Base-by-base conservation (phyloP, 805 yeast species). In the Teunomyces kruisii region DNA sequence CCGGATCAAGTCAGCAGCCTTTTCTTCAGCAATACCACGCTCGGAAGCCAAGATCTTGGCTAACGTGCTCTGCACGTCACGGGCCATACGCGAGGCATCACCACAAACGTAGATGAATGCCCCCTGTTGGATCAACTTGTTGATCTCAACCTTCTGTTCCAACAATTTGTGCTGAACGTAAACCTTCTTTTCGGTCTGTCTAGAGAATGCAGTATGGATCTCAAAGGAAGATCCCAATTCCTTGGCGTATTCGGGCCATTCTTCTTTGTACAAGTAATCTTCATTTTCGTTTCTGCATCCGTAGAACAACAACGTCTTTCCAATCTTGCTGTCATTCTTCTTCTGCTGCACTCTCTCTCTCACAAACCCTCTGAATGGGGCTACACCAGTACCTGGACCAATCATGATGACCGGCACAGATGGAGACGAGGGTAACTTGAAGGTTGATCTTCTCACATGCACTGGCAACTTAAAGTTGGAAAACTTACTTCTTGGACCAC, bases 311-410 rank as follows among this genome's bases (percentile, higher is more conserved):
- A 89, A 42, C 41, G 84, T 78, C 53, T 84, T 80, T 45, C 97
- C 98, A 39, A 88, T 36, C 47, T 52, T 54, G 50, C 55, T 56
- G 9, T 55, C 58, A 30, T 59, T 54, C 39, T 58, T 48, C 73
- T 78, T 43, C 65, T 65, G 46, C 66, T 80, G 53, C n/a, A 83
- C 86, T 58, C 91, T 84, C 63, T 92, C 99, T 71, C 95, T 83
- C 30, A 92, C 68, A 55, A 92, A 92, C 3, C 96, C 99, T 72
- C 99, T 84, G 75, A 94, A 88, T 50, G 99, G 99, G 8, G 99
- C 98, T 41, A 92, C 92, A 65, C 99, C 99, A 3, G 99, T 94
- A 53, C 99, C 99, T 38, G 99, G 98, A 24, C 99, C 99, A 59
- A 92, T 78, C 86, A 91, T 80, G 57, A 92, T 89, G 16, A 92